Evolutionary conservation across 192 early-diverging fungal genomes (phyloP), one percentile per base, ranked within the genome.

Genomic region (Diversispora eburnea): DNA sequence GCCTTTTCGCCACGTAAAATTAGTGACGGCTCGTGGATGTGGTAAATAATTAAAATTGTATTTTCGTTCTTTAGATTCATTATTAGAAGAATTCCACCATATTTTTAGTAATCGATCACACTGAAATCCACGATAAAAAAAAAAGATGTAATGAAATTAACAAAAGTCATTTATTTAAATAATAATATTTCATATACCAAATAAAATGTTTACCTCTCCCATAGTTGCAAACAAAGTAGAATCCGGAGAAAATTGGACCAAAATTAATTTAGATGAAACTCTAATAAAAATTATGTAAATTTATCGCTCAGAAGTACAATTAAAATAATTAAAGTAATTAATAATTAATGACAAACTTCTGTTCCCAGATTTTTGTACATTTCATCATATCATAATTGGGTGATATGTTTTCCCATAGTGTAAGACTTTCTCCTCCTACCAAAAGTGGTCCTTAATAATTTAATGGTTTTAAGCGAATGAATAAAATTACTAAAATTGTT

Each of bases 71-170:
- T 63, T 69, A 54, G 3, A 33, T 45, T 55, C 43, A 41, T 47
- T 8, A 66, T 48, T 58, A 59, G 49, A 42, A 41, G 47, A 80
- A 84, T 20, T n/a, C 5, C 39, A 83, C 90, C 90, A 91, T 8
- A 92, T 75, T 70, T 90, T 91, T 10, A 90, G 80, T 9, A 89
- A 66, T 39, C 84, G 80, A 79, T 92, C 90, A 73, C 78, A 78
- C 89, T 33, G 25, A 33, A 33, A 33, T 90, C 42, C 43, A 43
- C 39, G 8, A 56, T n/a, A 41, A 15, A 25, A 58, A 12, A 19
- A 56, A 43, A 55, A 4, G 13, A 9, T 57, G 39, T 64, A 45
- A 43, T 56, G 42, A n/a, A 13, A 15, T 7, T 12, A 13, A 4
- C 45, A 66, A 48, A 70, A 57, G 48, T 52, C 0, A 42, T 48